phyloP scores from a whole-genome alignment of 352 stramenopile genomes.

The Phytophthora brassicae region DNA sequence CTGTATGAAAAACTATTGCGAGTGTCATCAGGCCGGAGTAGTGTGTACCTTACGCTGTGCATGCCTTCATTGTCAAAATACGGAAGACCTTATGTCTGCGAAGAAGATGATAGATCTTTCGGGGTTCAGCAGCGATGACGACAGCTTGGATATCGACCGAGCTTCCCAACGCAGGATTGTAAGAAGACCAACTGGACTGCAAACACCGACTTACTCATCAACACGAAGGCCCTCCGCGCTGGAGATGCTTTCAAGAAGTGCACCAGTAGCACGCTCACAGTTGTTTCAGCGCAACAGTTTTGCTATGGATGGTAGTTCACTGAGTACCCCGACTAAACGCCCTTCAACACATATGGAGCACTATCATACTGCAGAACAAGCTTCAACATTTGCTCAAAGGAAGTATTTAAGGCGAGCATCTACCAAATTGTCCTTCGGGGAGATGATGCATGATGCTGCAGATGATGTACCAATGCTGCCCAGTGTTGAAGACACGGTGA shows the following conservation, averaged over 20 bases:
- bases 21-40: constrained; percentile 93
- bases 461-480: constrained; percentile 20
- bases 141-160: constrained; percentile 5
- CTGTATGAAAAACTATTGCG: constrained; percentile 98
- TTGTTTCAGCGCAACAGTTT: constrained; percentile 9
- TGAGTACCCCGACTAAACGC: constrained; percentile 34
- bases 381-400: constrained; percentile 38
- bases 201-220: constrained; percentile 29
- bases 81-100: constrained; percentile 61
- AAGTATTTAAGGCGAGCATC: constrained; percentile 41
- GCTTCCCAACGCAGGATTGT: constrained; percentile 29
- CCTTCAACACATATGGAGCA: constrained; percentile 24
- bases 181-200: constrained; percentile 18
- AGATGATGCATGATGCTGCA: constrained; percentile 37
- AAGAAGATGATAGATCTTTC: constrained; percentile 75
- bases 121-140: constrained; percentile 21
- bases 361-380: constrained; percentile 16
- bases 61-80: constrained; percentile 80
- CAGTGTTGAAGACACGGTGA: constrained; percentile 40
- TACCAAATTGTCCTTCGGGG: constrained; percentile 38
- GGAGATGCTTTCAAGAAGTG: constrained; percentile 62
- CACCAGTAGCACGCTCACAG: constrained; percentile 31
- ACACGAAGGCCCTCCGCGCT: constrained; percentile 36
- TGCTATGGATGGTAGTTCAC: constrained; percentile 8
- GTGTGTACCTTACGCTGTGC: constrained; percentile 82